Percentiles rank a stretch among this genome's conserved stretches.
phyloP scores from a whole-genome alignment of 2,329 filamentous ascomycete genomes.

The Xylariales sp. region DNA sequence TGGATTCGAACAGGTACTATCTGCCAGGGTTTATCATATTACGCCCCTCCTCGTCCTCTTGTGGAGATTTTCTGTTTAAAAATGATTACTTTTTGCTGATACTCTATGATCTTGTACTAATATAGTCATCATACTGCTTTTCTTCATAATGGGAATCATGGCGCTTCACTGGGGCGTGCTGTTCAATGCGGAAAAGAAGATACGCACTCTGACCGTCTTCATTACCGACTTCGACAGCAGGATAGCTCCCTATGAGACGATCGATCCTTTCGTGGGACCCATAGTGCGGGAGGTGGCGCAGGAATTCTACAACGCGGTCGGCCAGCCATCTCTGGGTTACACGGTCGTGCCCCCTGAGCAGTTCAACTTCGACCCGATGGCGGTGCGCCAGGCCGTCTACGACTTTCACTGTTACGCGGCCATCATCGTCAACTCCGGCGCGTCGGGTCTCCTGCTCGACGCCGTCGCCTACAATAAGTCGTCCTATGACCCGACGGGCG shows the following conservation, averaged over 20 bases:
- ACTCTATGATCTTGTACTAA: not conserved
- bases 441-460: constrained; percentile 50
- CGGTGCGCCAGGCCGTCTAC: constrained; percentile 55
- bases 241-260: constrained; percentile 43
- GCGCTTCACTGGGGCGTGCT: constrained; percentile 60
- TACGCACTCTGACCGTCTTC: constrained; percentile 44
- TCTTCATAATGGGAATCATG: constrained; percentile 51
- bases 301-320: constrained; percentile 31
- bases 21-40: too few species aligned
- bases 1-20: constrained; percentile 24
- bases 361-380: constrained; percentile 51
- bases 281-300: constrained; percentile 41
- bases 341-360: constrained; percentile 39
- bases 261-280: constrained; percentile 52
- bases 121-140: constrained; percentile 43
- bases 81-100: not conserved
- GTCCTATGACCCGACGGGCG: constrained; percentile 56
- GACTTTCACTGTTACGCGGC: constrained; percentile 56
- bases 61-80: too few species aligned
- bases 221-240: constrained; percentile 62
- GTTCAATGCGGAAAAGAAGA: constrained; percentile 43
- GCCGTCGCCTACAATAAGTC: constrained; percentile 51
- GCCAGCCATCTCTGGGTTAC: constrained; percentile 42
- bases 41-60: too few species aligned
- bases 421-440: constrained; percentile 59